Percentiles rank a stretch among this genome's conserved stretches.
These are phyloP conservation scores for Leishmania lainsoni DNA, from an alignment of 208 protist genomes.

Conservation along the genomic window DNA sequence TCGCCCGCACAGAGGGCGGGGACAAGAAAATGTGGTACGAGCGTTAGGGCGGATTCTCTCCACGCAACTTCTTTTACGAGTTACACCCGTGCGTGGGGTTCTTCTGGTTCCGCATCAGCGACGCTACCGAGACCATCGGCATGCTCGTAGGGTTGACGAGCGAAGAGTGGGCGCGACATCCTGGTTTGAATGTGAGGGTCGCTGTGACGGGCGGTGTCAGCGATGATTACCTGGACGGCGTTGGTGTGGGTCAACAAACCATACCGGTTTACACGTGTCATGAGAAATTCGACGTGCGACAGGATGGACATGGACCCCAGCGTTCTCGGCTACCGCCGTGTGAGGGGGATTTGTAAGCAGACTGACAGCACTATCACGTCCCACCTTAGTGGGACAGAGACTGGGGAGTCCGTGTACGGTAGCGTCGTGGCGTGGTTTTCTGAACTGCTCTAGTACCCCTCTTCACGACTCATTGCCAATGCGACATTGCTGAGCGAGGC, in stretches of 20 bases:
- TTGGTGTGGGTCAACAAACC: slow-evolving; percentile 53
- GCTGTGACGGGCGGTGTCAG: slow-evolving; percentile 59
- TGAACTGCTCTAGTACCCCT: slow-evolving; percentile 42
- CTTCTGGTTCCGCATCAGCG: slow-evolving; percentile 45
- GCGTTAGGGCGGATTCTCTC: slow-evolving; percentile 58
- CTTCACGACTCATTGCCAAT: slow-evolving; percentile 31
- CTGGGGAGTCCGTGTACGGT: slow-evolving; percentile 62
- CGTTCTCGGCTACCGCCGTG: slow-evolving; percentile 32
- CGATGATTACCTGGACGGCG: slow-evolving; percentile 58
- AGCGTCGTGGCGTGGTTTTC: slow-evolving; percentile 72
- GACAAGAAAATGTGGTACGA: slow-evolving; percentile 74
- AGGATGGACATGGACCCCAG: slow-evolving; percentile 53
- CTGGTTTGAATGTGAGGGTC: slow-evolving; percentile 40
- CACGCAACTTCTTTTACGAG: slow-evolving; percentile 48
- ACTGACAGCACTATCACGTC: slow-evolving; percentile 63
- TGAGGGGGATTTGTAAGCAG: slow-evolving; percentile 61
- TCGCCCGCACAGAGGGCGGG: slow-evolving; percentile 51
- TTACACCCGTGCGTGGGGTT: slow-evolving; percentile 42
- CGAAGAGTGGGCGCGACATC: slow-evolving; percentile 40
- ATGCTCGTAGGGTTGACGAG: slow-evolving; percentile 47
- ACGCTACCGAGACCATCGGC: slow-evolving; percentile 43
- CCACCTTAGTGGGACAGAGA: slow-evolving; percentile 53
- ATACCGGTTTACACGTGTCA: slow-evolving; percentile 55
- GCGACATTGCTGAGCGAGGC: slow-evolving; percentile 29
- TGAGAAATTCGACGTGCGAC: slow-evolving; percentile 75